phyloP scores from a whole-genome alignment of 176 grass and related monocot genomes.

The Puya raimondii region DNA sequence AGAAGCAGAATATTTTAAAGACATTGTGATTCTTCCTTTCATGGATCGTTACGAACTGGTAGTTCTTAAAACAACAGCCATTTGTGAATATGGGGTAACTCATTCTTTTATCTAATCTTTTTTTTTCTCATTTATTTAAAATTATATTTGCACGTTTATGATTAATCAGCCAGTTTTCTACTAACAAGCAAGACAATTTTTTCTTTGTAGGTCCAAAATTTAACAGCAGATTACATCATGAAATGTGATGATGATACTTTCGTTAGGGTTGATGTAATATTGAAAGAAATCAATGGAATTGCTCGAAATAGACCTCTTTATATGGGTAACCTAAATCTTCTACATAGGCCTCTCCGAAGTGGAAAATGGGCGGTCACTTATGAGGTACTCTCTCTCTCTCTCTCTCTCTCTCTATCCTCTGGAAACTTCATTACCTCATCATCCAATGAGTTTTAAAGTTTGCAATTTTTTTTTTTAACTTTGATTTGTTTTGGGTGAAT shows the following conservation, averaged over 20 bases:
- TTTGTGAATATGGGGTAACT: conserved; percentile 83
- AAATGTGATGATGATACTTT: conserved; percentile 90
- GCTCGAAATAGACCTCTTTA: conserved; percentile 58
- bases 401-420: too few species aligned
- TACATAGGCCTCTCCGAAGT: conserved; percentile 67
- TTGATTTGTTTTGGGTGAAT: not conserved
- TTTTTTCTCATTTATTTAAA: not conserved
- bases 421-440: not conserved
- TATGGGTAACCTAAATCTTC: conserved; percentile 73
- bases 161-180: not conserved
- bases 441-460: not conserved
- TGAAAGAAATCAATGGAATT: conserved; percentile 52
- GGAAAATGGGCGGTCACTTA: conserved; percentile 87
- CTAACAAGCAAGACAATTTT: not conserved
- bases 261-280: conserved; percentile 61
- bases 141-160: not conserved
- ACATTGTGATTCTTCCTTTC: conserved; percentile 79
- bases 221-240: conserved; percentile 74
- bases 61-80: conserved; percentile 93
- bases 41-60: conserved; percentile 86
- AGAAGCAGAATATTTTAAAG: conserved; percentile 87
- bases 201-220: conserved; percentile 48
- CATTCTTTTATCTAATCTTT: not conserved
- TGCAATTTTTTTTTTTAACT: not conserved
- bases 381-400: conserved; percentile 31